Base-by-base conservation (phyloP, 2,329 filamentous ascomycete genomes). In the Diaporthe longicolla region DNA sequence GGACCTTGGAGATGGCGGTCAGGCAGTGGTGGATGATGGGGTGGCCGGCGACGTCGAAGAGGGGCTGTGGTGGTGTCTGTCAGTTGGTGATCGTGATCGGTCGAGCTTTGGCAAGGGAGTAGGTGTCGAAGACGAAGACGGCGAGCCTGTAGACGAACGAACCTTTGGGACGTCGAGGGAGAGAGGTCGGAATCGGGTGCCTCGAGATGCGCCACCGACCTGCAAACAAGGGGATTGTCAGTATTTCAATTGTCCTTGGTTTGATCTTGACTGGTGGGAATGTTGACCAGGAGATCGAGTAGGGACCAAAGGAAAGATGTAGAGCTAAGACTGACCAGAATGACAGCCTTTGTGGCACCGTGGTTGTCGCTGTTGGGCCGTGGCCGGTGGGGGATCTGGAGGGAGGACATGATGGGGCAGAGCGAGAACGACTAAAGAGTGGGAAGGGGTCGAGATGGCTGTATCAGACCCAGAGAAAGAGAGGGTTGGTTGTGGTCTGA, bases 11-110 rank as follows among this genome's bases (percentile, higher is more conserved):
- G 81, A 98, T 90, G 80, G 97, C 95, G 81, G 93, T 94, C 83
- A 99, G 91, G 88, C 95, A 98, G 89, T 99, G 97, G 90, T 95
- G 96, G 87, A 98, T 95, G 87, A 99, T 98, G 79, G 96, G 95
- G 85, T 99, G 97, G 79, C 97, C 97, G 78, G 97, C 97, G 81
- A 99, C 95, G 84, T 98, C 96, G 87, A 99, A 98, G 79, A 99
- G 94, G 77, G 97, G 97, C 95, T 97, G 80, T 76, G 66, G 57
- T 68, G 45, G 63, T 48, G 1, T 43, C 2, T 19, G 40, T 43
- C 7, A 19, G 43, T 24, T 57, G 50, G 58, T 26, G 66, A 68
- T 43, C 8, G 32, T 15, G 24, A 15, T 21, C n/a, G 7, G 21
- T 48, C 43, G 13, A 1, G 43, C 2, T 29, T 4, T 13, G 17